phyloP scores from a whole-genome alignment of 805 yeast genomes.

The Lipomyces oligophaga region DNA sequence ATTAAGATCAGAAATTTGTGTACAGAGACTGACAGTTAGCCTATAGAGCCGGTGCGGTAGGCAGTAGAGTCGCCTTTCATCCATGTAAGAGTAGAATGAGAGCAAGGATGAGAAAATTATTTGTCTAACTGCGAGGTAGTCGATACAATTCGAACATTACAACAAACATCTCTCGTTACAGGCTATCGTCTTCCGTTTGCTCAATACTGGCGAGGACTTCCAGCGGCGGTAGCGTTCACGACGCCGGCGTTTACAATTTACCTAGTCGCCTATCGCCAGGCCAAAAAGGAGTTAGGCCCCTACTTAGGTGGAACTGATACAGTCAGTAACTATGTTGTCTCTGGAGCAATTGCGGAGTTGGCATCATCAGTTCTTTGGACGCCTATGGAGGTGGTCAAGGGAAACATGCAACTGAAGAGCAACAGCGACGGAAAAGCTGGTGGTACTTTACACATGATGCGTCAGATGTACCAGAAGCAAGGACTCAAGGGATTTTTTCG shows the following conservation, averaged over 20 bases:
- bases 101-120: neutral
- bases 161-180: slow-evolving; percentile 41
- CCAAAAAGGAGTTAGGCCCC: slow-evolving; percentile 39
- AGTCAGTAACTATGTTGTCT: slow-evolving; percentile 37
- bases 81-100: slow-evolving; percentile 33
- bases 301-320: slow-evolving; percentile 36
- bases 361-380: slow-evolving; percentile 38
- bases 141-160: slow-evolving; percentile 43
- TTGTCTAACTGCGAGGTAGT: slow-evolving; percentile 27
- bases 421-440: slow-evolving; percentile 24
- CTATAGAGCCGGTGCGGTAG: slow-evolving; percentile 38
- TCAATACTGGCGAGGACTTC: slow-evolving; percentile 42
- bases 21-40: neutral
- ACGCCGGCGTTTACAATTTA: slow-evolving; percentile 45
- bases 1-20: neutral
- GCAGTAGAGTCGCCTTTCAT: slow-evolving; percentile 41
- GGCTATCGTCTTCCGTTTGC: slow-evolving; percentile 39
- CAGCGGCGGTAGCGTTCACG: slow-evolving; percentile 40
- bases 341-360: slow-evolving; percentile 42
- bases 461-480: slow-evolving; percentile 50
- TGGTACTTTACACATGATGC: slow-evolving; percentile 30
- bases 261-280: slow-evolving; percentile 42
- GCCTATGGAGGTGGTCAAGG: slow-evolving; percentile 46
- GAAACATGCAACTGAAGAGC: slow-evolving; percentile 41
- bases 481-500: slow-evolving; percentile 77